phyloP scores from a whole-genome alignment of 768 basidiomycete species.

The Agrocybe pediades region DNA sequence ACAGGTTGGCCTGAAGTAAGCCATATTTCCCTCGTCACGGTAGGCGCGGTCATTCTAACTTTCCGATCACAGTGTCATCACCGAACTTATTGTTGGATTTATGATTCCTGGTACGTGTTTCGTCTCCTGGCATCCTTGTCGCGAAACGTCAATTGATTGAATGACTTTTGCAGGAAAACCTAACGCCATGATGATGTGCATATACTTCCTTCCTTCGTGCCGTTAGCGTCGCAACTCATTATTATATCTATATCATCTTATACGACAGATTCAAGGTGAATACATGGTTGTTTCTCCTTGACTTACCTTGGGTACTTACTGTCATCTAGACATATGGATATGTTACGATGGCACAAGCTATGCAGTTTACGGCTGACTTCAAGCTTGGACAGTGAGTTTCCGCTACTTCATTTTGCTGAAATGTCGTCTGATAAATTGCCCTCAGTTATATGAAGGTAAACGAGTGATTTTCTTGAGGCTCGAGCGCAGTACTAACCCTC shows the following conservation, averaged over 20 bases:
- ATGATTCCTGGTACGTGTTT: slow-evolving; percentile 38
- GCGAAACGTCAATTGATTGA: neutral
- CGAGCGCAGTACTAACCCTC: neutral
- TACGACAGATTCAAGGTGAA: slow-evolving; percentile 37
- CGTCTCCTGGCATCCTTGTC: neutral
- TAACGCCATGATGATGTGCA: slow-evolving; percentile 73
- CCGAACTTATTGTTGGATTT: slow-evolving; percentile 73
- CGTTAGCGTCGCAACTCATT: slow-evolving; percentile 1
- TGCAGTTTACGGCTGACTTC: slow-evolving; percentile 73
- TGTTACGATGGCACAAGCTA: slow-evolving; percentile 64
- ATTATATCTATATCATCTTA: neutral
- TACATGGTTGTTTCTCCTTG: neutral
- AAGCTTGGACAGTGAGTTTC: slow-evolving; percentile 70
- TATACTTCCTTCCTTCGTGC: slow-evolving; percentile 11
- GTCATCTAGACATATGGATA: slow-evolving; percentile 64
- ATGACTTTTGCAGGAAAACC: slow-evolving; percentile 50
- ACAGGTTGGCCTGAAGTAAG: slow-evolving; percentile 59
- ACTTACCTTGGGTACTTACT: slow-evolving; percentile 13
- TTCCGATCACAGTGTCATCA: slow-evolving; percentile 52
- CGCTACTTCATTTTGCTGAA: neutral
- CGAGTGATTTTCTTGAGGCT: neutral
- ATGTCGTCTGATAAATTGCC: neutral
- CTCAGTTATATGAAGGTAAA: slow-evolving; percentile 31
- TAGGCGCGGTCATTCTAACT: slow-evolving; percentile 1
- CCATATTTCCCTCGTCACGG: neutral